A percentile compares a stretch with the other conserved stretches of the same genome.
phyloP scores from a whole-genome alignment of 306 rosid genomes.

The Castanea crenata region DNA sequence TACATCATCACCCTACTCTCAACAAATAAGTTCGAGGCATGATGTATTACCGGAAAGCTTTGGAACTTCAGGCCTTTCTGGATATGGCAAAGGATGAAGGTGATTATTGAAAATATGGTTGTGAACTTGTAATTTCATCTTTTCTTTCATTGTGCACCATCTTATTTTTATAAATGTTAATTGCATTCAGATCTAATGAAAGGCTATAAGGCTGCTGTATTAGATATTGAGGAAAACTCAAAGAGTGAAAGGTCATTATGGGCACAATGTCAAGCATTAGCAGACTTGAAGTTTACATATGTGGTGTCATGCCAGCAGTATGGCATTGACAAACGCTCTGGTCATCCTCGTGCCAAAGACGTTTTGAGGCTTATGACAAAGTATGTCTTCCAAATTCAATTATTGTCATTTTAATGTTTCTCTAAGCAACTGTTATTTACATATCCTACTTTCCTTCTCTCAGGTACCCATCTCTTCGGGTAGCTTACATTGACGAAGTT shows the following conservation, averaged over 20 bases:
- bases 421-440: conserved; percentile 15
- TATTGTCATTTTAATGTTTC: conserved; percentile 19
- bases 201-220: conserved; percentile 93
- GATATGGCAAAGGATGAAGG: no score
- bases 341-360: conserved; percentile 75
- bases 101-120: background rate
- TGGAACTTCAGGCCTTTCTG: conserved; percentile 93
- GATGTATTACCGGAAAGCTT: conserved; percentile 95
- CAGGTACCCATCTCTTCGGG: conserved; percentile 93
- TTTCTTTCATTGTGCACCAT: background rate
- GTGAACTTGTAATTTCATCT: background rate
- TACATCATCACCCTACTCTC: conserved; percentile 14
- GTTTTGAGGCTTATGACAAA: conserved; percentile 83
- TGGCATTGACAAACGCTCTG: conserved; percentile 84
- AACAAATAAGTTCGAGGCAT: conserved; percentile 75
- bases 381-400: conserved; percentile 38
- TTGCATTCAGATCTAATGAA: conserved; percentile 62
- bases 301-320: conserved; percentile 94
- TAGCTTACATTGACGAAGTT: conserved; percentile 94
- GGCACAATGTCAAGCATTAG: conserved; percentile 83
- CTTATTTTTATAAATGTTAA: conserved; percentile 19
- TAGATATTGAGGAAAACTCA: conserved; percentile 46
- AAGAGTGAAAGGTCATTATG: conserved; percentile 59
- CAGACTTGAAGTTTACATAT: conserved; percentile 87
- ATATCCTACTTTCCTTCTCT: conserved; percentile 19